Base-by-base conservation (phyloP, 1,284 basidiomycete genomes). In the Ceratorhiza oryzae-sativae region DNA sequence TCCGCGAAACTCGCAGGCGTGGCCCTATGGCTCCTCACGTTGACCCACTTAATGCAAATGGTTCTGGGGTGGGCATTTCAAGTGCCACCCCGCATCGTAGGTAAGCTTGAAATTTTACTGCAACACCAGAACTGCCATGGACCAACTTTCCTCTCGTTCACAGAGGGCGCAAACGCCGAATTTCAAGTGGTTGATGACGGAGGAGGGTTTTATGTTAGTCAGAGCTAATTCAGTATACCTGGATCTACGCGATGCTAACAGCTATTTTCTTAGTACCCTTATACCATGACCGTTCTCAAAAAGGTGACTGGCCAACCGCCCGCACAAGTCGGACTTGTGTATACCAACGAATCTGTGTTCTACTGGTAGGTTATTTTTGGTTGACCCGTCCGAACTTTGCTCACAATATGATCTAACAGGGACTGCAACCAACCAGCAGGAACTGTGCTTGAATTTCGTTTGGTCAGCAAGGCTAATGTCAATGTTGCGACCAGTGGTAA, bases 281-380 rank as follows among this genome's bases (percentile, higher is more conserved):
- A 67, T 23, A 67, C 48, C 10, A 67, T 67, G 62, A 67, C 62
- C 18, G 62, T 67, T 13, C 23, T 67, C 49, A 67, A 67, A 36
- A 48, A 55, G 18, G 48, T 51, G n/a, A 20, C 23, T 18, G 49
- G 49, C 34, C n/a, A 48, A 13, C n/a, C 30, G 20, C 32, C 34
- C n/a, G 27, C 36, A 27, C 48, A 67, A 30, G 48, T 67, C 36
- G 62, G 62, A 3, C 34, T 67, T 9, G 62, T 67, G 13, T 42
- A 39, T 25, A 55, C 62, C n/a, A 55, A 67, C 32, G 48, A 41
- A 15, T 12, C 62, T 4, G 10, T 20, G 18, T 67, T 67, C 25
- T 67, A 67, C 36, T 67, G 62, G 62, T 67, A 39, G 6, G 62
- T 12, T 12, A 23, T 32, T 20, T 42, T 53, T 46, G 27, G 36